These are phyloP conservation scores for Debaryomyces robertsiae DNA, from an alignment of 1,139 yeast genomes.

Conservation along the genomic window DNA sequence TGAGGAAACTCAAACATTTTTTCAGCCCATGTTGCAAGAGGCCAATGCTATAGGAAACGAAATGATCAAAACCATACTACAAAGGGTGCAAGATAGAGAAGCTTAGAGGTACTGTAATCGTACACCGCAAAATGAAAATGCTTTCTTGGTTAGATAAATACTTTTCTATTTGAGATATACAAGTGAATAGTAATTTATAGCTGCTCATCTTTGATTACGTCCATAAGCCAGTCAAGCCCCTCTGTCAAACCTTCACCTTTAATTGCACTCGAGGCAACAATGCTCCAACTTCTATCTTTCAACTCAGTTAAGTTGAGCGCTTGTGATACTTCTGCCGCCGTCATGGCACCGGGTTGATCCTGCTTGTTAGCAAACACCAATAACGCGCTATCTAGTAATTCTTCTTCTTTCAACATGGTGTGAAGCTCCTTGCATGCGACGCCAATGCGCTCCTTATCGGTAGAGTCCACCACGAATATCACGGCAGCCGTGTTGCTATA, in stretches of 20 bases:
- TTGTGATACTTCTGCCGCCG: conserved; percentile 92
- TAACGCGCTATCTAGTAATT: conserved; percentile 83
- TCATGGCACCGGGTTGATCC: conserved; percentile 93
- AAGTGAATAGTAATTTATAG: conserved; percentile 34
- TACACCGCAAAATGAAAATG: neutral
- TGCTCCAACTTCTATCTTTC: conserved; percentile 97
- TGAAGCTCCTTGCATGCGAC: conserved; percentile 87
- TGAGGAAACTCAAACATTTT: conserved; percentile 77
- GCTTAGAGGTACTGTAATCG: neutral
- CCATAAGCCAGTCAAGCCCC: conserved; percentile 96
- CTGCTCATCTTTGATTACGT: conserved; percentile 91
- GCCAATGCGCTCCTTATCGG: conserved; percentile 90
- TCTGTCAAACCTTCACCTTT: conserved; percentile 96
- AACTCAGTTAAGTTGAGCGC: conserved; percentile 83
- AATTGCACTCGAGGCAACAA: conserved; percentile 94
- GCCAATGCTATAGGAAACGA: conserved; percentile 93
- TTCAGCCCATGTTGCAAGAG: conserved; percentile 83
- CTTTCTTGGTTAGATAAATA: conserved; percentile 3
- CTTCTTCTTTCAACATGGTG: conserved; percentile 91
- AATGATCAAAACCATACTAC: conserved; percentile 85
- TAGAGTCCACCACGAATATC: conserved; percentile 94
- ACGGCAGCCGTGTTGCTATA: conserved; percentile 95
- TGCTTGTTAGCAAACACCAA: conserved; percentile 96
- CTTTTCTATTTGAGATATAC: conserved; percentile 4
- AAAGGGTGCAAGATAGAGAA: conserved; percentile 49